Evolutionary conservation across 768 basidiomycete genomes (phyloP).

Genomic region (Lactifluus piperatus): DNA sequence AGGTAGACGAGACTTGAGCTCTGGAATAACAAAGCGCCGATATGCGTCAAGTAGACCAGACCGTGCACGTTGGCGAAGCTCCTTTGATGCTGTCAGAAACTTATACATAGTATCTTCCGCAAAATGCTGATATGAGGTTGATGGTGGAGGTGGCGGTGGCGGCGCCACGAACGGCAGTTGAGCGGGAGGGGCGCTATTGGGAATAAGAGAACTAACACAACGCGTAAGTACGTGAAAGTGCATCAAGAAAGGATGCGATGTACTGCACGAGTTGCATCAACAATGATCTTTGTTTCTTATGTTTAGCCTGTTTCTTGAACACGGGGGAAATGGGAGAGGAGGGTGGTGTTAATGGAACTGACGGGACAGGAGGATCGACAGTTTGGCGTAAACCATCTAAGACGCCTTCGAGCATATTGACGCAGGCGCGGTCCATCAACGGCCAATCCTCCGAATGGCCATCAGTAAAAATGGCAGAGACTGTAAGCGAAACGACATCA

Average conservation of each 20-base stretch:
- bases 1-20: slow-evolving; percentile 32
- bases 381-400: slow-evolving; percentile 43
- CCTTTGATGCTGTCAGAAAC: slow-evolving; percentile 25
- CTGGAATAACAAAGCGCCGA: slow-evolving; percentile 49
- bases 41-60: slow-evolving; percentile 60
- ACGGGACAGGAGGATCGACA: slow-evolving; percentile 32
- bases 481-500: slow-evolving; percentile 40
- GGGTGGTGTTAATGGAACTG: slow-evolving; percentile 19
- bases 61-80: slow-evolving; percentile 52
- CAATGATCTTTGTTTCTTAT: slow-evolving; percentile 64
- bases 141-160: slow-evolving; percentile 22
- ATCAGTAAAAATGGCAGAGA: slow-evolving; percentile 51
- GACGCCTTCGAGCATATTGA: slow-evolving; percentile 42
- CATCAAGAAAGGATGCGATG: slow-evolving; percentile 28
- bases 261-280: slow-evolving; percentile 56
- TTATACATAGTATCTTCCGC: slow-evolving; percentile 10
- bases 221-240: background rate
- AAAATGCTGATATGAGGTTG: slow-evolving; percentile 7
- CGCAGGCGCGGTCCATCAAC: slow-evolving; percentile 32
- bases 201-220: slow-evolving; percentile 18
- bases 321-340: slow-evolving; percentile 21
- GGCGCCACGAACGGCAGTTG: slow-evolving; percentile 2
- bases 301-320: slow-evolving; percentile 34
- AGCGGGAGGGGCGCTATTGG: background rate
- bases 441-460: slow-evolving; percentile 44